Conservation (phyloP, 2,329 filamentous ascomycete genomes). For the Mariannaea elegans region DNA sequence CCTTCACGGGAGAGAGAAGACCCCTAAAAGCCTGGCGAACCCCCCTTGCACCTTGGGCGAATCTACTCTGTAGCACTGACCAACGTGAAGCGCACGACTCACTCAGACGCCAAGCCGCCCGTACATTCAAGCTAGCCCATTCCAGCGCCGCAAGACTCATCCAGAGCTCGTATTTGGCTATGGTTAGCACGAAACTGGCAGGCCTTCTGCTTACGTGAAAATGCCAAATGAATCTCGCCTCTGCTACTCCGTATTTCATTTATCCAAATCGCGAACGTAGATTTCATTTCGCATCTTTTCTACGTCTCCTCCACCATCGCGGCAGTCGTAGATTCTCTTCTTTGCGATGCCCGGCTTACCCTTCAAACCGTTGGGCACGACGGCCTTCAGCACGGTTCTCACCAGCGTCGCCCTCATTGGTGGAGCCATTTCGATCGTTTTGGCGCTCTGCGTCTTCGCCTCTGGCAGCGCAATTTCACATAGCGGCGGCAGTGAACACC, state of each 20-base stretch:
- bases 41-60: no score
- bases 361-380: constrained; percentile 27
- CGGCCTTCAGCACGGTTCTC: constrained; percentile 25
- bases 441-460: constrained; percentile 31
- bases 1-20: no score
- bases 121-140: constrained; percentile 8
- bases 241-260: background rate
- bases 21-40: no score
- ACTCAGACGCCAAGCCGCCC: no score
- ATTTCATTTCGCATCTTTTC: constrained; percentile 3
- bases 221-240: constrained; percentile 3
- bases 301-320: constrained; percentile 1
- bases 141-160: constrained; percentile 1
- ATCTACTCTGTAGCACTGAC: background rate
- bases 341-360: constrained; percentile 25
- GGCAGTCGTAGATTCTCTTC: background rate
- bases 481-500: constrained; percentile 20
- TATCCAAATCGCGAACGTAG: background rate
- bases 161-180: constrained; percentile 4
- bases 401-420: constrained; percentile 31
- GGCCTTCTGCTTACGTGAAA: constrained; percentile 10
- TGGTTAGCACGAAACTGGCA: background rate
- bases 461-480: constrained; percentile 33
- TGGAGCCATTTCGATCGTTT: constrained; percentile 31
- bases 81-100: background rate